These are phyloP conservation scores for Verruconis gallopava DNA, from an alignment of 2,329 filamentous ascomycete species.

Conservation along the genomic window DNA sequence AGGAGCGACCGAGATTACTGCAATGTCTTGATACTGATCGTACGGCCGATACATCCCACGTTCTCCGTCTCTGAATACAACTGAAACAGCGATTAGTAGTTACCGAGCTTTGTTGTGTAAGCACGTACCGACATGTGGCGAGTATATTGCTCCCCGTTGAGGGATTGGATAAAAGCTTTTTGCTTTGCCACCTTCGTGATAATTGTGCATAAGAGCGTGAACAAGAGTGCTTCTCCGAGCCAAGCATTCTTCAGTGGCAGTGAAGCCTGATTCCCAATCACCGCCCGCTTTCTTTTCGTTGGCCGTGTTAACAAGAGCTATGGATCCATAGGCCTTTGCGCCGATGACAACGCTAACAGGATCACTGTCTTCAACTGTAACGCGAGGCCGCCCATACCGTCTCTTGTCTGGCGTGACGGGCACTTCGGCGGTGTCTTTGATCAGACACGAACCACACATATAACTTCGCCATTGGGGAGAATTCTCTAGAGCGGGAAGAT, in stretches of 20 bases:
- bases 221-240: slow-evolving; percentile 63
- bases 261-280: slow-evolving; percentile 60
- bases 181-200: slow-evolving; percentile 28
- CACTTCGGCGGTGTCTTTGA: slow-evolving; percentile 27
- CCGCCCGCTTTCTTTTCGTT: slow-evolving; percentile 66
- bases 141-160: slow-evolving; percentile 55
- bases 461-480: slow-evolving; percentile 30
- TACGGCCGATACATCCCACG: slow-evolving; percentile 34
- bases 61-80: slow-evolving; percentile 56
- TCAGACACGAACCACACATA: slow-evolving; percentile 38
- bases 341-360: slow-evolving; percentile 42
- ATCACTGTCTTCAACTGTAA: slow-evolving; percentile 33
- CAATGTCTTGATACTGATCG: slow-evolving; percentile 43
- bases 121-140: slow-evolving; percentile 49
- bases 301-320: slow-evolving; percentile 59
- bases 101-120: too few species aligned
- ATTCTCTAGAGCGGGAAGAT: slow-evolving; percentile 51
- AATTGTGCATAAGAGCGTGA: slow-evolving; percentile 51
- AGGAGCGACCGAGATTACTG: slow-evolving; percentile 62
- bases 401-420: slow-evolving; percentile 34
- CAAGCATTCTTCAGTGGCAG: slow-evolving; percentile 58
- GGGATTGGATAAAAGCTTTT: slow-evolving; percentile 56
- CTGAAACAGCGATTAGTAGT: slow-evolving; percentile 27
- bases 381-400: slow-evolving; percentile 24
- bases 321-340: slow-evolving; percentile 31